Conservation (phyloP, 169 alveolate genomes). For the Plasmodium adleri region DNA sequence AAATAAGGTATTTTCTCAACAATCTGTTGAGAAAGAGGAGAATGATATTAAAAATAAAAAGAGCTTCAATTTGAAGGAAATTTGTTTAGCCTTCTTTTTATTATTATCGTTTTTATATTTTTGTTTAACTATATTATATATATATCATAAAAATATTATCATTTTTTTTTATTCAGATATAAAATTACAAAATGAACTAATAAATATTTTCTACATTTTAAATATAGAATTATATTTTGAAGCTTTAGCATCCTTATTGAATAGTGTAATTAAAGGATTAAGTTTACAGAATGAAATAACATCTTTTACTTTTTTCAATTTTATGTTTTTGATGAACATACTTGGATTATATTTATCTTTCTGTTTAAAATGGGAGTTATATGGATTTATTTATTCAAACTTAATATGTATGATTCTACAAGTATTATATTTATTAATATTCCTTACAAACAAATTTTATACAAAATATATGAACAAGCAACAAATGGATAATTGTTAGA, state of each 20-base stretch:
- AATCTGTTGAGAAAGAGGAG: no score
- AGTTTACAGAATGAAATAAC: conserved; percentile 35
- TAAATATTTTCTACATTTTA: background rate
- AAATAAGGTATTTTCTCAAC: no score
- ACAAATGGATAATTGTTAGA: no score
- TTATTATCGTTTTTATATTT: conserved; percentile 1
- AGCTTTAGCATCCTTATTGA: conserved; percentile 12
- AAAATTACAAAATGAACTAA: background rate
- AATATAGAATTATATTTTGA: conserved; percentile 17
- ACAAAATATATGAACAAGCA: no score
- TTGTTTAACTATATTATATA: conserved; percentile 1
- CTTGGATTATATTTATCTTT: conserved; percentile 29
- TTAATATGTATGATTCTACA: conserved; percentile 26
- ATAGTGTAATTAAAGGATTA: conserved; percentile 45
- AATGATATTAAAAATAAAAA: no score
- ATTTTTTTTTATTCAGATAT: conserved; percentile 20
- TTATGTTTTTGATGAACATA: conserved; percentile 14
- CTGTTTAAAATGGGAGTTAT: conserved; percentile 8
- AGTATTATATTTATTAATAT: conserved; percentile 12
- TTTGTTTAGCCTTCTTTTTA: conserved; percentile 17
- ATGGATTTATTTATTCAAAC: conserved; percentile 57
- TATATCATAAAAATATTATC: conserved; percentile 18
- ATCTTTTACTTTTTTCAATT: conserved; percentile 15
- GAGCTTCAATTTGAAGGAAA: background rate
- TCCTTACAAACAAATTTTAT: background rate